Evolutionary conservation across 2,329 filamentous ascomycete species (phyloP).

Genomic region (Pseudocercospora musae): DNA sequence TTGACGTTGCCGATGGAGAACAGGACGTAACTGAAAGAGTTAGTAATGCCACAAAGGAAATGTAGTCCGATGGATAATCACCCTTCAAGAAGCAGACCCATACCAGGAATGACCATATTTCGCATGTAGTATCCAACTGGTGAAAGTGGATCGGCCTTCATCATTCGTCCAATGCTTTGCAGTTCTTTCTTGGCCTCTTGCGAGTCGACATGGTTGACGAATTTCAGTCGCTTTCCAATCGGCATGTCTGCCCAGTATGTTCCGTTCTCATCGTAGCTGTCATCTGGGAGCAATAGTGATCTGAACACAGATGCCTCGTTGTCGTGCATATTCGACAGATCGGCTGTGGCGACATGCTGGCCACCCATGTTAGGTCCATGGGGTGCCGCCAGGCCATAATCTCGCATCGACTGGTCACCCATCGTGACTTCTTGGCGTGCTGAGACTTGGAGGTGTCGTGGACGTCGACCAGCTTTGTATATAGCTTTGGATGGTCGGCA

Average conservation of each 20-base stretch:
- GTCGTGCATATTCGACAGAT: conserved; percentile 51
- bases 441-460: not conserved
- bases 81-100: conserved; percentile 86
- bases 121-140: conserved; percentile 83
- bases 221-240: conserved; percentile 64
- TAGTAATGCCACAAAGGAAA: not conserved
- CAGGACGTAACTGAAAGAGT: conserved; percentile 68
- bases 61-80: conserved; percentile 35
- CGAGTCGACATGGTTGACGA: conserved; percentile 71
- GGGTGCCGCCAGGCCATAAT: conserved; percentile 48
- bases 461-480: not conserved
- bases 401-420: conserved; percentile 41
- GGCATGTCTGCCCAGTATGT: conserved; percentile 92
- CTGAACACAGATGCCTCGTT: conserved; percentile 66
- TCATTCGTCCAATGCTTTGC: conserved; percentile 66
- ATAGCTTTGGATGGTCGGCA: not conserved
- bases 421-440: conserved; percentile 12
- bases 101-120: conserved; percentile 88
- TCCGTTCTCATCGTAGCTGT: conserved; percentile 78
- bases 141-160: conserved; percentile 80
- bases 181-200: conserved; percentile 68
- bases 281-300: conserved; percentile 79
- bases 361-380: conserved; percentile 48
- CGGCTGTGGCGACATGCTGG: conserved; percentile 43
- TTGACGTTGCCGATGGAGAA: conserved; percentile 95